Evolutionary conservation across 441 rosid species (phyloP), one percentile per base, ranked within the genome.

Genomic region (Mallotus repandus): DNA sequence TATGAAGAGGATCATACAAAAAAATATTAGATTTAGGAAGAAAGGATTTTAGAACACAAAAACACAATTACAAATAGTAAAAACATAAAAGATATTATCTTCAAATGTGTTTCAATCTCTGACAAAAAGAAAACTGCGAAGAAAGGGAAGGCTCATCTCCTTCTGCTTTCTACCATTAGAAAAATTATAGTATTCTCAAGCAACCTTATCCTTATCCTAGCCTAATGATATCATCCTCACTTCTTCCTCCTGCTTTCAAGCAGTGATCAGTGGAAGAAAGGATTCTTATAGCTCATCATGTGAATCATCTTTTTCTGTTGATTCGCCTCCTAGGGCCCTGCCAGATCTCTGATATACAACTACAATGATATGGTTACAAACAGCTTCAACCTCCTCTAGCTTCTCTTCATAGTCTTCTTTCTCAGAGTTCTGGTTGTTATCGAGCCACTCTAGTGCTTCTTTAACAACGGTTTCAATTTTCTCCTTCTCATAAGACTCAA

Each of bases 401-500:
- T 94, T 92, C 90, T 92, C 98, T 1, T 94, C 99, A 54, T 89
- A 94, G 54, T 94, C 99, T 19, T 89, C 91, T 68, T 94, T 94
- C 88, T 94, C 98, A 0, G 91, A 97, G 1, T 7, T 81, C 85
- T 92, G 98, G 86, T 94, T 94, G 68, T 94, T 97, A 4, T 94
- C 98, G 0, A 94, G 80, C 96, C 96, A 94, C 72, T 94, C 97
- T 0, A 92, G 89, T n/a, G 98, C 96, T 59, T 94, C 97, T 87
- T 90, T 94, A 29, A 79, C 80, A 0, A 94, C 90, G 0, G 91
- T 59, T 71, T 92, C 97, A 1, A 91, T 78, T 78, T 93, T 95
- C 75, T 93, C 99, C 88, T 95, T 95, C 86, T 95, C 99, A 2
- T 93, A 97, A 0, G 87, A 68, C 77, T 95, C 98, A 0, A 95